Base-by-base conservation (phyloP, 2,329 filamentous ascomycete species). In the Curvularia lunata region DNA sequence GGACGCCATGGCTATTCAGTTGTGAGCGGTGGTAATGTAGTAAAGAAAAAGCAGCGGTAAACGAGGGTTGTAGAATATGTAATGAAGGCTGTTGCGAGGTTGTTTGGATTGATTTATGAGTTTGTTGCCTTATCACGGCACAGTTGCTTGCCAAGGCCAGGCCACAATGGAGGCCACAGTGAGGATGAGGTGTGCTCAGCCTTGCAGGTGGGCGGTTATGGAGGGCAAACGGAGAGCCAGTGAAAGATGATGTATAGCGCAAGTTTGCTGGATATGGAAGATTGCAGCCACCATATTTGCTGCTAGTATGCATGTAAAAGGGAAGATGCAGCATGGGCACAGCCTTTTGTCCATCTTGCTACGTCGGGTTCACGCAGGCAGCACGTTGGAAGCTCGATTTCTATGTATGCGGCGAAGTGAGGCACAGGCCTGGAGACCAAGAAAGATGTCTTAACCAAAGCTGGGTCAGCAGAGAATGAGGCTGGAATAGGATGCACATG, bases 1-100 rank as follows among this genome's bases (percentile, higher is more conserved):
- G 42, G 61, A 40, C 52, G 61, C 63, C 70, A 72, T 74, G 46
- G 54, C 56, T 34, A n/a, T 30, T 46, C 21, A 30, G 45, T n/a
- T n/a, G n/a, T n/a, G n/a, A n/a, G n/a, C n/a, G n/a, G n/a, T n/a
- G n/a, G n/a, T n/a, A n/a, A n/a, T n/a, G n/a, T n/a, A n/a, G n/a
- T n/a, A n/a, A n/a, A n/a, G n/a, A n/a, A n/a, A n/a, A n/a, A n/a
- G n/a, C n/a, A n/a, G n/a, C n/a, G 19, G 21, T 32, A 27, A 21
- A 19, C 27, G 25, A 27, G 2, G 28, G 32, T 6, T 23, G 37
- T 23, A 7, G 19, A 50, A 32, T 47, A 41, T 13, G 18, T 4
- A 16, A 21, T 16, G 28, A 34, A 34, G 12, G 16, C 5, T 34
- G 41, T 52, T 38, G 37, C 42, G 13, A 53, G 18, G n/a, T 42